Conservation (phyloP, 768 basidiomycete species). For the Lentinula boryana region DNA sequence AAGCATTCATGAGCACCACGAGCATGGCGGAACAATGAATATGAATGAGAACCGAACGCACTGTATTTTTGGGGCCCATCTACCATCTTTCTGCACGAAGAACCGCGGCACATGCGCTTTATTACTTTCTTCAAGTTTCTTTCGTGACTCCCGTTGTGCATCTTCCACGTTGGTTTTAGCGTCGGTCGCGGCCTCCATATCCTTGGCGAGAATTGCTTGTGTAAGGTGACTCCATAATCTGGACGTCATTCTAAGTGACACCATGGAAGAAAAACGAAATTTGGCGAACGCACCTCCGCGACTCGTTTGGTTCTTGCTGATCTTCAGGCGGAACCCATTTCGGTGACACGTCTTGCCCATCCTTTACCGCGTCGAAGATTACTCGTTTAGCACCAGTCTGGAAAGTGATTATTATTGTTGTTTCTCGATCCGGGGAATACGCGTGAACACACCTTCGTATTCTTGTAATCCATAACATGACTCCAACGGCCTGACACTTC, state of each 20-base stretch:
- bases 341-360: conserved; percentile 67
- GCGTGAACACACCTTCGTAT: conserved; percentile 45
- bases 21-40: conserved; percentile 4
- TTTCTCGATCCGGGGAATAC: background rate
- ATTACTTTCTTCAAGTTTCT: conserved; percentile 67
- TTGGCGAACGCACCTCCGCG: conserved; percentile 52
- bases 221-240: conserved; percentile 85
- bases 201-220: conserved; percentile 74
- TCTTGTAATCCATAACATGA: conserved; percentile 81
- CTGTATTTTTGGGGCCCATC: conserved; percentile 79
- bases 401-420: background rate
- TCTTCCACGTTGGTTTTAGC: conserved; percentile 92
- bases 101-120: conserved; percentile 68
- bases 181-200: conserved; percentile 92
- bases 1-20: background rate
- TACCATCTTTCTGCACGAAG: conserved; percentile 71
- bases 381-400: conserved; percentile 67
- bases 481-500: conserved; percentile 92
- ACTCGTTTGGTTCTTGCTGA: conserved; percentile 89
- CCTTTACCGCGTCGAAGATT: conserved; percentile 78
- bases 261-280: background rate
- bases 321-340: conserved; percentile 84
- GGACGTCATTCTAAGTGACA: background rate
- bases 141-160: conserved; percentile 78
- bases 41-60: conserved; percentile 28